Conservation (phyloP, 2,329 filamentous ascomycete species). For the Fusarium sarcochroum region DNA sequence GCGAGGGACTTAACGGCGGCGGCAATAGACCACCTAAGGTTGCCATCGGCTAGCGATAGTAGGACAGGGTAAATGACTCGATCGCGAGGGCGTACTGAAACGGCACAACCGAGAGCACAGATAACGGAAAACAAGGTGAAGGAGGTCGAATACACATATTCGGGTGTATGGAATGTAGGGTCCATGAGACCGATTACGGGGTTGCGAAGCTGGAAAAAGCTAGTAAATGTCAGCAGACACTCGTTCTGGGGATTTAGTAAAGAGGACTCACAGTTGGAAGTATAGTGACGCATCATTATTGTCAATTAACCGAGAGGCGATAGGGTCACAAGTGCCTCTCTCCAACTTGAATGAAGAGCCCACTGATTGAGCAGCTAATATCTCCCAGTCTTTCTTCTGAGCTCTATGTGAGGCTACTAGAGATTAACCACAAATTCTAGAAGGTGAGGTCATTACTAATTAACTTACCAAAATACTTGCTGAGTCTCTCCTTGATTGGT, state of each 20-base stretch:
- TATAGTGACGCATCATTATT: slow-evolving; percentile 17
- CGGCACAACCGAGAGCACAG: slow-evolving; percentile 15
- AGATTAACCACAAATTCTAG: background rate
- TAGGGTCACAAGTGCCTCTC: slow-evolving; percentile 17
- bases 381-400: slow-evolving; percentile 23
- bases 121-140: slow-evolving; percentile 20
- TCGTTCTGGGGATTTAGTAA: too few species aligned
- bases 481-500: slow-evolving; percentile 20
- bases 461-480: slow-evolving; percentile 13
- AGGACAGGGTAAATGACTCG: slow-evolving; percentile 21
- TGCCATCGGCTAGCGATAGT: background rate
- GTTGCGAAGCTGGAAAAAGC: slow-evolving; percentile 24
- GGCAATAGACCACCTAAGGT: slow-evolving; percentile 23
- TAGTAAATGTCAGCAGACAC: background rate
- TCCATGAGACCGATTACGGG: slow-evolving; percentile 16
- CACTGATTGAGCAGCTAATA: slow-evolving; percentile 10
- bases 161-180: slow-evolving; percentile 7
- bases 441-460: accelerated
- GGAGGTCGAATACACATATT: slow-evolving; percentile 22
- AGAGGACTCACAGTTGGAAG: slow-evolving; percentile 5
- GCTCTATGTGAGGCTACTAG: slow-evolving; percentile 5
- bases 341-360: slow-evolving; percentile 24
- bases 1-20: slow-evolving; percentile 5
- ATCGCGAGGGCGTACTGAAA: slow-evolving; percentile 17
- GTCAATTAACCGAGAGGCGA: slow-evolving; percentile 16